Evolutionary conservation across 441 rosid species (phyloP).

Genomic region (Brassica hybrid): DNA sequence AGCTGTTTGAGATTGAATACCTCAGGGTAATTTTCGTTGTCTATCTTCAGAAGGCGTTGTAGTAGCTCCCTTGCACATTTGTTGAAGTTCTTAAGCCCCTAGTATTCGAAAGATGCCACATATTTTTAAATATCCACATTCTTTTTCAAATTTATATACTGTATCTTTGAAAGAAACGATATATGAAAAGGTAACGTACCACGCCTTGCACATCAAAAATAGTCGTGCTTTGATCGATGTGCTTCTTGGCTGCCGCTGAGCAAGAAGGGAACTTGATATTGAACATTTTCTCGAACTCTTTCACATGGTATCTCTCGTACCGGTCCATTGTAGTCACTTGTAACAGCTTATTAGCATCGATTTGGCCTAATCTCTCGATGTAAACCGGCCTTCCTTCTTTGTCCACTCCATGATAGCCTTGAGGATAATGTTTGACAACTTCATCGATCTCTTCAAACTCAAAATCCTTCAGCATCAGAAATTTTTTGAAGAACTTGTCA

Average conservation of each 20-base stretch:
- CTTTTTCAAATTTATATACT: background rate
- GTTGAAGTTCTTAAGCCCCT: conserved; percentile 83
- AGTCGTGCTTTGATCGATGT: conserved; percentile 91
- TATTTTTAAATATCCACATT: background rate
- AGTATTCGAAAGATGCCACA: conserved; percentile 1
- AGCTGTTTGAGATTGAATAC: conserved; percentile 35
- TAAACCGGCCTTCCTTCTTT: conserved; percentile 83
- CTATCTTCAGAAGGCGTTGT: conserved; percentile 72
- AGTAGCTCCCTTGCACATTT: conserved; percentile 85
- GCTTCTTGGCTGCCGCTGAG: conserved; percentile 72
- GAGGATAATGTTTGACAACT: conserved; percentile 81
- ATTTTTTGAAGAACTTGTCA: no score
- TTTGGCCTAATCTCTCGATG: conserved; percentile 81
- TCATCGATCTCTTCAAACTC: conserved; percentile 71
- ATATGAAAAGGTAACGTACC: conserved; percentile 46
- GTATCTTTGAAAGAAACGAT: background rate
- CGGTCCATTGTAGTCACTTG: conserved; percentile 64
- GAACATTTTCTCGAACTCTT: conserved; percentile 75
- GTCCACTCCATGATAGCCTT: conserved; percentile 83
- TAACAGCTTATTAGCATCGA: conserved; percentile 68
- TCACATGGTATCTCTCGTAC: conserved; percentile 57
- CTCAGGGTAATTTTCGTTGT: conserved; percentile 91
- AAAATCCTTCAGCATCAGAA: conserved; percentile 45
- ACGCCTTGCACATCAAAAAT: conserved; percentile 94
- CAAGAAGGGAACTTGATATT: conserved; percentile 72